Base-by-base conservation (phyloP, 116 monocot genomes). In the Phalaenopsis hybrid region DNA sequence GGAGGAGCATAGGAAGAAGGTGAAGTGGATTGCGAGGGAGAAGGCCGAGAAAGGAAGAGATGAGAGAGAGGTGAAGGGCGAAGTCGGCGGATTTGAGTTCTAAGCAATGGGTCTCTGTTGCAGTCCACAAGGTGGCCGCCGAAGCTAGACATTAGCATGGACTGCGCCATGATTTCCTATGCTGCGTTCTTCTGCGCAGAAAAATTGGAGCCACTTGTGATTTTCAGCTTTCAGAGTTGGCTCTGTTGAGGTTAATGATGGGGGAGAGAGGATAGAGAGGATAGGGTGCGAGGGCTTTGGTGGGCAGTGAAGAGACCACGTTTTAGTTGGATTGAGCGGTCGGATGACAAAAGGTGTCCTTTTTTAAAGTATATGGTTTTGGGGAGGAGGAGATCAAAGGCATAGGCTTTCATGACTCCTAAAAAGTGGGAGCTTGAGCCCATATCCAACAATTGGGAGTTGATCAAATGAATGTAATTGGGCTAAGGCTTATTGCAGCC, bases 131-230 rank as follows among this genome's bases (percentile, higher is more conserved):
- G 78, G 16, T 84, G 85, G 61, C 75, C 79, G 34, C 79, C 83
- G 37, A 86, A 52, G 86, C 92, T 89, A 25, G 89, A 92, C 83
- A 89, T 84, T 85, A 95, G 79, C 86, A 91, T 91, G 46, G 95
- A 91, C 76, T 95, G 95, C 77, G 91, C 95, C 95, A 95, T 95
- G 37, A 13, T 21, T 11, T 23, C 69, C 58, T 23, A 13, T 15
- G 2, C 57, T 25, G 2, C 17, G 25, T 44, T 46, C 49, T 72
- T 0, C 2, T 33, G 11, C 76, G 17, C 25, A 13, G 12, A 52
- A 52, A 51, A 1, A 52, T 11, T 13, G 12, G 12, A 15, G 52
- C 52, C 52, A 58, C 77, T 69, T 69, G n/a, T 21, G 6, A 28
- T 52, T 52, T 70, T 57, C 9, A 58, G 25, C 23, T 8, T 65